These are phyloP conservation scores for Metschnikowia cubensis DNA, from an alignment of 805 yeast species.

Conservation along the genomic window DNA sequence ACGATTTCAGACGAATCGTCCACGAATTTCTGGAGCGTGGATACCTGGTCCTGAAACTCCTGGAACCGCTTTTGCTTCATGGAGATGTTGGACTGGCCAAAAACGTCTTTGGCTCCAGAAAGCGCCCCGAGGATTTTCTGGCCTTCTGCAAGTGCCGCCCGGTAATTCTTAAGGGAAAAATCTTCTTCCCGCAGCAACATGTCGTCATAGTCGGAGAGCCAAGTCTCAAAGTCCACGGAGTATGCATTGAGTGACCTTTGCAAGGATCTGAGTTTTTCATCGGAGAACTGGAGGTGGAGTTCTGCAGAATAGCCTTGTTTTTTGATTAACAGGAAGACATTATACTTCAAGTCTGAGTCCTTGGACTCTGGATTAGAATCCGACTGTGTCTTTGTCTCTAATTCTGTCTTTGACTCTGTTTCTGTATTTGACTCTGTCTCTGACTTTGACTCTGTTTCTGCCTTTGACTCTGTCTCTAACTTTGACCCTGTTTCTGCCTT, in stretches of 20 bases:
- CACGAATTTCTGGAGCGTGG: slow-evolving; percentile 40
- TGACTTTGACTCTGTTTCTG: no score
- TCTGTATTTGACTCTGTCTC: no score
- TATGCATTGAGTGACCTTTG: slow-evolving; percentile 36
- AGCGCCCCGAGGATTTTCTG: slow-evolving; percentile 45
- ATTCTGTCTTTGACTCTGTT: no score
- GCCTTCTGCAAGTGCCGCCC: slow-evolving; percentile 49
- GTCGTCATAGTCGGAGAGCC: slow-evolving; percentile 47
- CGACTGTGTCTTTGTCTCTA: no score
- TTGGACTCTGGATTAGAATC: no score
- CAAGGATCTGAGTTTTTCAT: slow-evolving; percentile 45
- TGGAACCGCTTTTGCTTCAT: slow-evolving; percentile 5
- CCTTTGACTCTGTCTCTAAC: no score
- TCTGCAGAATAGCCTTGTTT: slow-evolving; percentile 25
- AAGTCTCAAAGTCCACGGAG: slow-evolving; percentile 45
- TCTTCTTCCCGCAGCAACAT: slow-evolving; percentile 37
- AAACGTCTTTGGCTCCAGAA: slow-evolving; percentile 21
- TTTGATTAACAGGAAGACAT: background rate
- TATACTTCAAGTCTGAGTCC: no score
- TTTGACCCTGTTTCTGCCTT: no score
- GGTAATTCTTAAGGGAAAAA: slow-evolving; percentile 46
- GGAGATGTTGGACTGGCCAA: slow-evolving; percentile 7
- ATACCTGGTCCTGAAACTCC: slow-evolving; percentile 21
- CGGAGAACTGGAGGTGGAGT: slow-evolving; percentile 46
- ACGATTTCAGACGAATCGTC: slow-evolving; percentile 47